These are phyloP conservation scores for Calocybe gambosa DNA, from an alignment of 1,284 basidiomycete genomes.

Conservation along the genomic window DNA sequence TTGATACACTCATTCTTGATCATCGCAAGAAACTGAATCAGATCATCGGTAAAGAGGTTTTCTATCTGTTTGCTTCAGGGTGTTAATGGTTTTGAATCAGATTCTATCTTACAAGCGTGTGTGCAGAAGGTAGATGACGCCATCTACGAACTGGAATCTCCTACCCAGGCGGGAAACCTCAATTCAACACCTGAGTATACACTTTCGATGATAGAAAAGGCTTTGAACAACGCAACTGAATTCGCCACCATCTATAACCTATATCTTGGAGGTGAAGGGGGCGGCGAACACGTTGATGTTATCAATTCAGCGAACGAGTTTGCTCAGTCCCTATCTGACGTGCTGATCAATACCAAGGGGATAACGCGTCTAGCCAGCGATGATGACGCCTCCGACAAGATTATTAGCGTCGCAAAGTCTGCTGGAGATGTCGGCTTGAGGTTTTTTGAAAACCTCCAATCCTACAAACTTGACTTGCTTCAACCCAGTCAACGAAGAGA, in stretches of 20 bases:
- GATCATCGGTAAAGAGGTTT: constrained; percentile 70
- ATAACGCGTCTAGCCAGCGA: constrained; percentile 88
- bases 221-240: constrained; percentile 88
- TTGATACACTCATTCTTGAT: constrained; percentile 95
- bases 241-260: constrained; percentile 95
- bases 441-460: constrained; percentile 94
- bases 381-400: constrained; percentile 89
- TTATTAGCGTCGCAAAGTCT: constrained; percentile 78
- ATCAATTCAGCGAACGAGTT: constrained; percentile 98
- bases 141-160: constrained; percentile 96
- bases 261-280: constrained; percentile 82
- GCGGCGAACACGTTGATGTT: constrained; percentile 95
- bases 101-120: constrained; percentile 96
- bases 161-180: constrained; percentile 88
- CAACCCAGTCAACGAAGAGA: constrained; percentile 76
- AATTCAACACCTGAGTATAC: constrained; percentile 98
- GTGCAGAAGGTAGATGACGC: constrained; percentile 97
- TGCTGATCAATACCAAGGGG: constrained; percentile 91
- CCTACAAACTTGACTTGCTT: constrained; percentile 84
- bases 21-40: constrained; percentile 97
- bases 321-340: constrained; percentile 89
- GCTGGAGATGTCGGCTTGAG: constrained; percentile 86
- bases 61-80: background rate
- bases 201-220: constrained; percentile 97
- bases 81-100: constrained; percentile 32